phyloP scores from a whole-genome alignment of 345 rosid species.

The Eucalyptus tenuipes region DNA sequence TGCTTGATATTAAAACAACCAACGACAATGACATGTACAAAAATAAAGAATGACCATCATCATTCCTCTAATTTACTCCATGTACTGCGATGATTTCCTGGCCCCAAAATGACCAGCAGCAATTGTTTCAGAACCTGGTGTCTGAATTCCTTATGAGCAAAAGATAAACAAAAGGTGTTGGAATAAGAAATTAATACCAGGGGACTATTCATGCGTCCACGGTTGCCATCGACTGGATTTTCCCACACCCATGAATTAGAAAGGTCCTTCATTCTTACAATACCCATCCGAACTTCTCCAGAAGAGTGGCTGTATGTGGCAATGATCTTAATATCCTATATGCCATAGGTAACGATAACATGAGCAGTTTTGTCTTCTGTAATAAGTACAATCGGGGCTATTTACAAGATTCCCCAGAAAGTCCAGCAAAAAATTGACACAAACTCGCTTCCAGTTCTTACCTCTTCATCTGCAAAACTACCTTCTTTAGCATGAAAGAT shows the following conservation, averaged over 20 bases:
- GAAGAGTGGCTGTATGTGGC: constrained; percentile 71
- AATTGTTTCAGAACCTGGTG: neutral
- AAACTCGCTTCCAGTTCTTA: constrained; percentile 3
- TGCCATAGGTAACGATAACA: constrained; percentile 5
- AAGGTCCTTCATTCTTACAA: constrained; percentile 73
- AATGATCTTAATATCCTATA: constrained; percentile 84
- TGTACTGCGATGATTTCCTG: neutral
- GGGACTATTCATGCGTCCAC: constrained; percentile 18
- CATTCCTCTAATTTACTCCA: neutral
- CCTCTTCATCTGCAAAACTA: constrained; percentile 39
- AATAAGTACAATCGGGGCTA: neutral
- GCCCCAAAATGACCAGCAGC: neutral
- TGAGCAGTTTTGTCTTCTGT: neutral
- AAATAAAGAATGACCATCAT: neutral
- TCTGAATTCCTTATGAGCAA: neutral
- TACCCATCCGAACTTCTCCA: constrained; percentile 48
- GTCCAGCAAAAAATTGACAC: neutral
- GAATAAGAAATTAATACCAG: constrained; percentile 24
- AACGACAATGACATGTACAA: neutral
- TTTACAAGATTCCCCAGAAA: neutral
- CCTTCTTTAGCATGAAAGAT: constrained; percentile 15
- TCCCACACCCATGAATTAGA: constrained; percentile 90
- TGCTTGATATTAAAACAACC: neutral
- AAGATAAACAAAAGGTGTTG: neutral
- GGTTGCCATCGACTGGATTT: constrained; percentile 32